phyloP scores from a whole-genome alignment of 78 protist genomes.

The Dictyostelium intermedium region DNA sequence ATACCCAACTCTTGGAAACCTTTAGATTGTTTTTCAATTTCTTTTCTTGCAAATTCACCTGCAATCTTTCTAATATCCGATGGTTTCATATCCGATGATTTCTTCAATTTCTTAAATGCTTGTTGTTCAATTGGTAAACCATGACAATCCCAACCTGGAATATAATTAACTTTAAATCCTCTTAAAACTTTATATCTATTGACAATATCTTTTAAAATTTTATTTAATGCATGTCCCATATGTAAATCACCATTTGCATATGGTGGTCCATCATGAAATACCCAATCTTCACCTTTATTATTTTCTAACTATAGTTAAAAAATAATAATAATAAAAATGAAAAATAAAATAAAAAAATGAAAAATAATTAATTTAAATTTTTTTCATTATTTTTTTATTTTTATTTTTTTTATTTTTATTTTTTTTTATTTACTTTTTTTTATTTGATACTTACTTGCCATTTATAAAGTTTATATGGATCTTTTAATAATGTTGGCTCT shows the following conservation, averaged over 20 bases:
- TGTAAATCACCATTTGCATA: conserved; percentile 96
- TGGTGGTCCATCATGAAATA: conserved; percentile 98
- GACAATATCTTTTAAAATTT: conserved; percentile 92
- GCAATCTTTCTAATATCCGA: conserved; percentile 74
- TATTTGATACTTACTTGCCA: conserved; percentile 57
- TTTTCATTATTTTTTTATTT: too few relatives aligned
- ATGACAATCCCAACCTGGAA: conserved; percentile 92
- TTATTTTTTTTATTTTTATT: too few relatives aligned
- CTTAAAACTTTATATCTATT: conserved; percentile 80
- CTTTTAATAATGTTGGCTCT: conserved; percentile 59
- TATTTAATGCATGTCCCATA: conserved; percentile 88
- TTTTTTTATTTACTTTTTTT: background rate
- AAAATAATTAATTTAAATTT: background rate
- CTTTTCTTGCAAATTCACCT: conserved; percentile 70
- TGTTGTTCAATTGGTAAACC: conserved; percentile 97
- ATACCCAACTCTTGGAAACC: conserved; percentile 74
- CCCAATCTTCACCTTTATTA: conserved; percentile 39
- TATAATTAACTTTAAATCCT: conserved; percentile 78
- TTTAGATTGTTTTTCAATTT: conserved; percentile 54
- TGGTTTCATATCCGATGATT: conserved; percentile 26
- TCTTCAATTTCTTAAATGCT: conserved; percentile 76
- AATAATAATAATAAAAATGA: background rate
- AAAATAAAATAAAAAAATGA: background rate
- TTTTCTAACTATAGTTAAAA: background rate
- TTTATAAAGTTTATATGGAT: conserved; percentile 56